Percentiles rank a stretch among this genome's conserved stretches.
Conservation (phyloP, 179 eudicot species). For the Nepenthes alata region DNA sequence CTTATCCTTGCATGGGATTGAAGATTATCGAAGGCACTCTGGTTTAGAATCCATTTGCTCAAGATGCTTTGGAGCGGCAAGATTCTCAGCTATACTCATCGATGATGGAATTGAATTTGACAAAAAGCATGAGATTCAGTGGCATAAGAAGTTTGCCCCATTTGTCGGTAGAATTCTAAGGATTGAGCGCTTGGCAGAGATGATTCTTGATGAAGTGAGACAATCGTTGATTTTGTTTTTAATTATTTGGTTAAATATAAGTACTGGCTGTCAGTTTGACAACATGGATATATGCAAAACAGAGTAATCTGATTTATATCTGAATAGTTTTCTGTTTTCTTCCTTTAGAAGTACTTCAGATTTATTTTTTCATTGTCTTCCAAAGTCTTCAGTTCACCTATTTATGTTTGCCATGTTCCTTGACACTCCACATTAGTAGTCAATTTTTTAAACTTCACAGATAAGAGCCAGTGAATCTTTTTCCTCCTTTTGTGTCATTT, state of each 20-base stretch:
- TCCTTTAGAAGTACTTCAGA: no score
- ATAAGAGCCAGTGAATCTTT: no score
- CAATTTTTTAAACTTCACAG: no score
- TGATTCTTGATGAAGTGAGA: slow-evolving; percentile 65
- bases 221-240: neutral
- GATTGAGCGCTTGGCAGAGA: slow-evolving; percentile 79
- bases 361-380: no score
- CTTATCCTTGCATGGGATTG: slow-evolving; percentile 48
- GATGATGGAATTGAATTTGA: slow-evolving; percentile 83
- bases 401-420: no score
- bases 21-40: slow-evolving; percentile 38
- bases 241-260: no score
- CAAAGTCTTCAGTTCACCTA: neutral
- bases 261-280: neutral
- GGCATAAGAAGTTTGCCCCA: slow-evolving; percentile 63
- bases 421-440: neutral
- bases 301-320: neutral
- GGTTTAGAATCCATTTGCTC: slow-evolving; percentile 51
- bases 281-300: neutral
- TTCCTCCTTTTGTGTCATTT: slow-evolving; percentile 8
- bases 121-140: slow-evolving; percentile 44
- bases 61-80: slow-evolving; percentile 66
- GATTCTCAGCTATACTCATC: slow-evolving; percentile 56
- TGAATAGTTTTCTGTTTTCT: neutral
- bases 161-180: slow-evolving; percentile 72